Conservation (phyloP, 202 grass and related monocot genomes). For the Miscanthus sacchariflorus region DNA sequence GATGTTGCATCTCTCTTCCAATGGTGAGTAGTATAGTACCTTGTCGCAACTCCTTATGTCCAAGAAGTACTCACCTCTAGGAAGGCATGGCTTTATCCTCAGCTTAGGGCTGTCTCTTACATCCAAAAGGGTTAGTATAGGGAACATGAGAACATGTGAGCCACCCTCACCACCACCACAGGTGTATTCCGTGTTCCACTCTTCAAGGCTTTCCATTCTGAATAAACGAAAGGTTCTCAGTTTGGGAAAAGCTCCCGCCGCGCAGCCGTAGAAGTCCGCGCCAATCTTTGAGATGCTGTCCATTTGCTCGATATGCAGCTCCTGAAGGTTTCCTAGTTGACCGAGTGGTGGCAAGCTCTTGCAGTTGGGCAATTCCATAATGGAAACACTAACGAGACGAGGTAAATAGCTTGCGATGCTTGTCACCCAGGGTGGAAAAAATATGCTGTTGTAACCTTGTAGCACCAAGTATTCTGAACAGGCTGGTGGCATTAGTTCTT, state of each 20-base stretch:
- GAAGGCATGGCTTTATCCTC: conserved; percentile 1
- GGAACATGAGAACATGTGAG: not conserved
- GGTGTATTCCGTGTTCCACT: not conserved
- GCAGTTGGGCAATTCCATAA: not conserved
- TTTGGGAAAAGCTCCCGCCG: conserved; percentile 9
- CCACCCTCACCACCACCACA: not conserved
- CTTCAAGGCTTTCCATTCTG: conserved; percentile 9
- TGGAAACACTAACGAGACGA: not conserved
- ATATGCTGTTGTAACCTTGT: not conserved
- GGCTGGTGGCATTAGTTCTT: conserved; percentile 1
- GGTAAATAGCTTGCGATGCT: not conserved
- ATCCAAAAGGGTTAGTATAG: not conserved
- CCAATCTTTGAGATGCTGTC: conserved; percentile 18
- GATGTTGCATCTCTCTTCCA: not conserved
- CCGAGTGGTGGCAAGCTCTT: conserved; percentile 9
- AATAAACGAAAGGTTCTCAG: not conserved
- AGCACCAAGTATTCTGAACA: not conserved
- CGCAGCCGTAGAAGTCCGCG: not conserved
- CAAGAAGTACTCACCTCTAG: not conserved
- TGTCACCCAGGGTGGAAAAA: not conserved
- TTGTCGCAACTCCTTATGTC: not conserved
- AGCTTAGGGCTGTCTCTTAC: not conserved
- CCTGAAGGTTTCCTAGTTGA: not conserved
- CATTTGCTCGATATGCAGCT: not conserved
- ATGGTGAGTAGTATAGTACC: not conserved